A percentile compares a stretch with the other conserved stretches of the same genome.
These are phyloP conservation scores for Trichoderma gamsii DNA, from an alignment of 495 filamentous ascomycete species.

Conservation along the genomic window DNA sequence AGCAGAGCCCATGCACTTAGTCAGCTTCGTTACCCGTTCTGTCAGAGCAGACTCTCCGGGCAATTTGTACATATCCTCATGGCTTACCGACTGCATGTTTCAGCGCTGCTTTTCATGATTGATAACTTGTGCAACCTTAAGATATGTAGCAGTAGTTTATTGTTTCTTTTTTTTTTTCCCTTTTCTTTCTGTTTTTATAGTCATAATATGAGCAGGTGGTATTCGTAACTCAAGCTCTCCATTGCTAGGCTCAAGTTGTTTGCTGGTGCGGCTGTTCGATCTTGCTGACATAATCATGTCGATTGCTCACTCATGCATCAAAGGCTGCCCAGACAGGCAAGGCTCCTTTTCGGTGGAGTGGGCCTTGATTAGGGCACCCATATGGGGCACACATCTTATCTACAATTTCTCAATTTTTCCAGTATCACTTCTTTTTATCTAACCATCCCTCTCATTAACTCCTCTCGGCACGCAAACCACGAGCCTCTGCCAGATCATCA, in stretches of 20 bases:
- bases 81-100: background rate
- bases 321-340: background rate
- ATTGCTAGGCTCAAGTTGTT: background rate
- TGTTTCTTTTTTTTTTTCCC: background rate
- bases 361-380: slow-evolving; percentile 9
- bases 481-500: slow-evolving; percentile 17
- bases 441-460: background rate
- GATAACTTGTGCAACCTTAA: too few species aligned
- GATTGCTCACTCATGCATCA: background rate
- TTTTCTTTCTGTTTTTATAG: background rate
- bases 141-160: too few species aligned
- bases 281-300: background rate
- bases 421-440: background rate
- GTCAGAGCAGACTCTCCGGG: background rate
- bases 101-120: too few species aligned
- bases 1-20: background rate
- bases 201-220: background rate
- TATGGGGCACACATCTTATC: slow-evolving; percentile 13
- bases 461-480: slow-evolving; percentile 15
- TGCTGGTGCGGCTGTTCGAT: too few species aligned
- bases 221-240: background rate
- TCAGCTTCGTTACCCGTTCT: background rate
- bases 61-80: background rate
- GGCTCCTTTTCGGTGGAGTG: background rate
- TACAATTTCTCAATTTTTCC: background rate